Conservation (phyloP, 345 rosid species). For the Fremontodendron californicum region DNA sequence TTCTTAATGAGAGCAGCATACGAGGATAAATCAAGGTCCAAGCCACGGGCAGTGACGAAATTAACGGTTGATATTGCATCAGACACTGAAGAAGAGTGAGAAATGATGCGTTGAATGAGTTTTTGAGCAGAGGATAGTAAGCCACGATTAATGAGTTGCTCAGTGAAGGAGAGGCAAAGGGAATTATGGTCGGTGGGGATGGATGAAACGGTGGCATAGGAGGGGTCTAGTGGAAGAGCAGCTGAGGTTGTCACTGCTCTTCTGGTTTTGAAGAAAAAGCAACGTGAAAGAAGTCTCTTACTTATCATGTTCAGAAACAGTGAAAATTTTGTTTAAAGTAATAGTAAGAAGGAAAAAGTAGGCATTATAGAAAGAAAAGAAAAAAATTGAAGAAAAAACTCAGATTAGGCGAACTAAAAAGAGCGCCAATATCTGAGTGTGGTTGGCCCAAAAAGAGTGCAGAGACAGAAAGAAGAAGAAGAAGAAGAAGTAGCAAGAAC, state of each 20-base stretch:
- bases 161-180: slow-evolving; percentile 40
- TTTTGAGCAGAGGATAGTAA: slow-evolving; percentile 37
- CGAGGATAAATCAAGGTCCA: slow-evolving; percentile 38
- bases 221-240: slow-evolving; percentile 28
- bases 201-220: slow-evolving; percentile 16
- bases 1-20: slow-evolving; percentile 35
- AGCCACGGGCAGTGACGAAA: slow-evolving; percentile 33
- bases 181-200: slow-evolving; percentile 31
- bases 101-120: slow-evolving; percentile 39
- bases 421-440: background rate
- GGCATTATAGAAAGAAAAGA: background rate
- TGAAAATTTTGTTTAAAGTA: background rate
- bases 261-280: slow-evolving; percentile 28
- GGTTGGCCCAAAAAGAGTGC: background rate
- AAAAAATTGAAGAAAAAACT: background rate
- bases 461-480: background rate
- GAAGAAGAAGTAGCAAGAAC: too few species aligned
- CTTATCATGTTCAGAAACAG: slow-evolving; percentile 23
- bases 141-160: slow-evolving; percentile 41
- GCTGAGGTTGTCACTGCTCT: slow-evolving; percentile 32
- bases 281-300: slow-evolving; percentile 18
- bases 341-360: background rate
- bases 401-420: background rate
- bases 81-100: slow-evolving; percentile 29
- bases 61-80: slow-evolving; percentile 39